phyloP scores from a whole-genome alignment of 345 rosid species.

The Brassica juncea region DNA sequence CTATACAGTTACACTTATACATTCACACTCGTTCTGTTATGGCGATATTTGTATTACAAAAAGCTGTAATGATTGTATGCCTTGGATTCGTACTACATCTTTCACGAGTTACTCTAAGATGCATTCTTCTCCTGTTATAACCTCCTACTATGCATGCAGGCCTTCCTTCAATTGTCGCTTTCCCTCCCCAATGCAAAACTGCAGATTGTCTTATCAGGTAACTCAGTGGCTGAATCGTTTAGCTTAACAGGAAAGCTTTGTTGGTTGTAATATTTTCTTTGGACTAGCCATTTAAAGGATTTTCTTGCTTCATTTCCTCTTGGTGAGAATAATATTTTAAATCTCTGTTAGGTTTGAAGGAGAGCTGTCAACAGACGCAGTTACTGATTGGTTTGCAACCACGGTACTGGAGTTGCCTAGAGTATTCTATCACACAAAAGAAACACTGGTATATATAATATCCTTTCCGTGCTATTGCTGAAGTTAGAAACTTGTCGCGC shows the following conservation, averaged over 20 bases:
- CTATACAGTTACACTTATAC: neutral
- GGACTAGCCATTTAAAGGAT: constrained; percentile 6
- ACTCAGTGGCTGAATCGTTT: constrained; percentile 30
- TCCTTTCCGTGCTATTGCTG: neutral
- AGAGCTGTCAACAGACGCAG: constrained; percentile 68
- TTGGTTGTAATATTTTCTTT: neutral
- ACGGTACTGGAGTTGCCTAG: constrained; percentile 73
- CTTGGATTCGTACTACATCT: neutral
- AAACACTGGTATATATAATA: constrained; percentile 59
- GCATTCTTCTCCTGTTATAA: constrained; percentile 34
- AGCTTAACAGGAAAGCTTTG: neutral
- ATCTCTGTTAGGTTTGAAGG: constrained; percentile 69
- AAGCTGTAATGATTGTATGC: neutral
- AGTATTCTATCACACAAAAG: constrained; percentile 78
- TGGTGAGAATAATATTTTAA: neutral
- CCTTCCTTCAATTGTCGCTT: constrained; percentile 75
- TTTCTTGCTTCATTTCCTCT: constrained; percentile 10
- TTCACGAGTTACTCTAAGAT: constrained; percentile 1
- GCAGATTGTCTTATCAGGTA: constrained; percentile 72
- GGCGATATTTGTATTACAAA: neutral
- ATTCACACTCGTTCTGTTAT: neutral
- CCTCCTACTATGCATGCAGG: constrained; percentile 49
- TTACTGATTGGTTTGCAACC: constrained; percentile 86
- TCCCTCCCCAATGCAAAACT: constrained; percentile 72
- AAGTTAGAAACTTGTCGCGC: neutral